A percentile compares a stretch with the other conserved stretches of the same genome.
These are phyloP conservation scores for Pythium brachiatum DNA, from an alignment of 352 stramenopile species.

Conservation along the genomic window DNA sequence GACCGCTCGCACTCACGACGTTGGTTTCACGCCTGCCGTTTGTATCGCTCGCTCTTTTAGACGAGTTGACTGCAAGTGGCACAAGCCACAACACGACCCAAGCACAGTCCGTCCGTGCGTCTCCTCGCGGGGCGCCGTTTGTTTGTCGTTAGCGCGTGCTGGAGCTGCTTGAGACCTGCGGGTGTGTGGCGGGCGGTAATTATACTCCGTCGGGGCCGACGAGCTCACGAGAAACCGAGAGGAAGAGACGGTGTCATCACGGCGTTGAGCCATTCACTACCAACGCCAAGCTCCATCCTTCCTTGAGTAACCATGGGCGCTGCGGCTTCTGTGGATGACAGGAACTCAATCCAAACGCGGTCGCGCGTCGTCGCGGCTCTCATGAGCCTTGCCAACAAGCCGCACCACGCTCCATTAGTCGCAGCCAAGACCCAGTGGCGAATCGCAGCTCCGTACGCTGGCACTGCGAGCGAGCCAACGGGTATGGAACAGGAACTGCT, in stretches of 20 bases:
- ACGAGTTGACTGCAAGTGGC: background rate
- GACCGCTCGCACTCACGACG: background rate
- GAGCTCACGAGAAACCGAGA: background rate
- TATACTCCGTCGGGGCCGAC: background rate
- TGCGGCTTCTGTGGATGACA: slow-evolving; percentile 40
- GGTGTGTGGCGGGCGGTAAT: background rate
- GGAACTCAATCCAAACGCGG: slow-evolving; percentile 35
- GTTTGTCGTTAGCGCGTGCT: too few relatives aligned
- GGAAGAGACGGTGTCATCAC: background rate
- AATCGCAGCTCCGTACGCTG: slow-evolving; percentile 52
- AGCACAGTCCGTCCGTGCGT: too few relatives aligned
- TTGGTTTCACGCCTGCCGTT: background rate
- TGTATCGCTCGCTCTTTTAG: background rate
- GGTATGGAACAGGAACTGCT: slow-evolving; percentile 71
- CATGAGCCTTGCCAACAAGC: slow-evolving; percentile 54
- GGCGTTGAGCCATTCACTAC: background rate
- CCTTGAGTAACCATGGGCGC: slow-evolving; percentile 27
- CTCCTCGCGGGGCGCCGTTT: too few relatives aligned
- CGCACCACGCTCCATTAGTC: slow-evolving; percentile 64
- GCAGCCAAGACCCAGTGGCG: slow-evolving; percentile 80
- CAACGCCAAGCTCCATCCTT: background rate
- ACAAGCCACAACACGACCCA: background rate
- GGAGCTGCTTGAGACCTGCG: too few relatives aligned
- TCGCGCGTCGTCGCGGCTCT: slow-evolving; percentile 49
- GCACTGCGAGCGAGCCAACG: slow-evolving; percentile 39